These are phyloP conservation scores for Spathaspora girioi DNA, from an alignment of 805 yeast genomes.

Conservation along the genomic window DNA sequence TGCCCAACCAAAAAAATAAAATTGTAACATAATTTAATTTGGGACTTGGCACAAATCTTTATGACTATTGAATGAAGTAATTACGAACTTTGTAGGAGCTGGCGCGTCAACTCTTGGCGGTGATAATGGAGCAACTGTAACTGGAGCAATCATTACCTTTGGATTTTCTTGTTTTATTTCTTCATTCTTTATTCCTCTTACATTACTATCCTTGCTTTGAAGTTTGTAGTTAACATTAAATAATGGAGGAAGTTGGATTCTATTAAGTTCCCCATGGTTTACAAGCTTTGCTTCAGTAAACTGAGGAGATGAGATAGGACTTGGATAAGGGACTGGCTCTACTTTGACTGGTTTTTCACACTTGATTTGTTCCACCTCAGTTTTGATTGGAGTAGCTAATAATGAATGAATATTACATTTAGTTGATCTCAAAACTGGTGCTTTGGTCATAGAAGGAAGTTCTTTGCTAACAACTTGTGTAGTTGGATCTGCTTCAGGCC, in stretches of 20 bases:
- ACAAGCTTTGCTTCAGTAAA: conserved; percentile 13
- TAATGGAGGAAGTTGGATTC: conserved; percentile 15
- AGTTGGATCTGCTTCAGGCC: conserved; percentile 27
- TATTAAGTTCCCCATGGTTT: conserved; percentile 13
- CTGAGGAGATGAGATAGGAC: conserved; percentile 28
- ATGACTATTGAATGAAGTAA: conserved; percentile 30
- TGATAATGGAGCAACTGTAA: not conserved
- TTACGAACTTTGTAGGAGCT: conserved; percentile 20
- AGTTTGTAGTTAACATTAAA: conserved; percentile 8
- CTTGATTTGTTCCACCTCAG: not conserved
- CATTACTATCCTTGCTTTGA: conserved; percentile 9
- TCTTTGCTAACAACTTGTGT: conserved; percentile 3
- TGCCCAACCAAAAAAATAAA: not conserved
- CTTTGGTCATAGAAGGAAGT: conserved; percentile 1
- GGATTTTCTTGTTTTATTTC: not conserved
- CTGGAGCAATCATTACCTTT: not conserved
- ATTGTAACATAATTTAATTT: not conserved
- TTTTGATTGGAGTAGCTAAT: conserved; percentile 7
- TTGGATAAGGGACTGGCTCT: conserved; percentile 26
- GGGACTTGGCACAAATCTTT: conserved; percentile 23
- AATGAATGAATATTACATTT: conserved; percentile 10
- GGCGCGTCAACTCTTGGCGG: conserved; percentile 4
- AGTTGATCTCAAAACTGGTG: conserved; percentile 14
- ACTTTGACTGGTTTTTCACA: not conserved
- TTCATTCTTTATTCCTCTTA: conserved; percentile 6